Evolutionary conservation across 441 rosid species (phyloP).

Genomic region (Dalechampia spathulata): DNA sequence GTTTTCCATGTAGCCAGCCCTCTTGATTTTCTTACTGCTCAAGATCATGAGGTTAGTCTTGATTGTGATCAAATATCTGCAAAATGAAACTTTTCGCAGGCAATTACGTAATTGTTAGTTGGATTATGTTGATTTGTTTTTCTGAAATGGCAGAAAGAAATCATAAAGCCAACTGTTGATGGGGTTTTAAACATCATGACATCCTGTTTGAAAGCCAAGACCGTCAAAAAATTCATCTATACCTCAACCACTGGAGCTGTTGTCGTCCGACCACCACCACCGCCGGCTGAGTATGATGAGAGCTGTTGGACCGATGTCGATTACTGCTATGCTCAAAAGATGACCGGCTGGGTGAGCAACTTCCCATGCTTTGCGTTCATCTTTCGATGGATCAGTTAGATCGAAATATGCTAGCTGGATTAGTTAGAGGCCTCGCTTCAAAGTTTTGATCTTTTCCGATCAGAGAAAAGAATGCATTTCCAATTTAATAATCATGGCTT

Average conservation of each 20-base stretch:
- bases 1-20: conserved; percentile 94
- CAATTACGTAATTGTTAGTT: no score
- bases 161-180: conserved; percentile 73
- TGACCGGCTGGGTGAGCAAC: conserved; percentile 99
- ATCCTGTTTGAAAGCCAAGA: conserved; percentile 63
- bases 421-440: no score
- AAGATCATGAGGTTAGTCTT: conserved; percentile 90
- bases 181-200: conserved; percentile 72
- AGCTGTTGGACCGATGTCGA: conserved; percentile 70
- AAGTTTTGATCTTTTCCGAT: no score
- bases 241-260: conserved; percentile 92
- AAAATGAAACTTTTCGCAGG: no score
- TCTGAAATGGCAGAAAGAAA: conserved; percentile 76
- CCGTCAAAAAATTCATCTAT: conserved; percentile 51
- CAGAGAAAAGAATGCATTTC: no score
- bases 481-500: no score
- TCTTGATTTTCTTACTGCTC: conserved; percentile 84
- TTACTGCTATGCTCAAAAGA: conserved; percentile 48
- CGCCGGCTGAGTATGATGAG: conserved; percentile 54
- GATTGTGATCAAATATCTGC: no score
- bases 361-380: no score
- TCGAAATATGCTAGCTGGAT: no score
- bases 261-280: conserved; percentile 50
- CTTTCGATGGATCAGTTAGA: no score
- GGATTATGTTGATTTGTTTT: no score